Evolutionary conservation across 1,284 basidiomycete species (phyloP).

Genomic region (Cutaneotrichosporon sp.): DNA sequence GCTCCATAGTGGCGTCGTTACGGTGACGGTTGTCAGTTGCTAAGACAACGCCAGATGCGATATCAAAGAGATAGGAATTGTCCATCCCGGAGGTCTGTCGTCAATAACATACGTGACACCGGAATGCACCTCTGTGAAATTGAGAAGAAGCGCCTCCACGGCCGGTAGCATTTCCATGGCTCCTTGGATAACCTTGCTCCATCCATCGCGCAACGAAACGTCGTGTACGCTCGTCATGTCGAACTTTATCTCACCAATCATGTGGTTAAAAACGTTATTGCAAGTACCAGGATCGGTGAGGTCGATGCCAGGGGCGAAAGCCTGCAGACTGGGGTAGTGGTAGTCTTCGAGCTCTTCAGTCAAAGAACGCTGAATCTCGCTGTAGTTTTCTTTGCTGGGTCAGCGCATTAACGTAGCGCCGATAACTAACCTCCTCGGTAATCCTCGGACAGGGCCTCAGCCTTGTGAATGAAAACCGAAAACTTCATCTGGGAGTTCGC

Average conservation of each 20-base stretch:
- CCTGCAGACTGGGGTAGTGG: slow-evolving; percentile 44
- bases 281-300: slow-evolving; percentile 34
- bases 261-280: slow-evolving; percentile 35
- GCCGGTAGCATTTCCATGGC: slow-evolving; percentile 50
- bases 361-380: slow-evolving; percentile 79
- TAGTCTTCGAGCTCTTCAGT: slow-evolving; percentile 72
- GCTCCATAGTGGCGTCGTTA: slow-evolving; percentile 76
- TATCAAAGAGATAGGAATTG: slow-evolving; percentile 90
- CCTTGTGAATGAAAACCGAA: slow-evolving; percentile 95
- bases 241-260: slow-evolving; percentile 48
- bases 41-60: slow-evolving; percentile 75
- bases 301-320: slow-evolving; percentile 26
- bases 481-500: slow-evolving; percentile 74
- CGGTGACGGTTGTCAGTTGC: slow-evolving; percentile 64
- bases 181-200: slow-evolving; percentile 52
- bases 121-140: slow-evolving; percentile 41
- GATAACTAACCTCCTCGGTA: slow-evolving; percentile 72
- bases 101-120: neutral
- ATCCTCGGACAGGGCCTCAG: slow-evolving; percentile 85
- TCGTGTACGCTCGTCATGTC: slow-evolving; percentile 55
- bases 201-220: slow-evolving; percentile 53
- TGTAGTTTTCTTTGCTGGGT: slow-evolving; percentile 64
- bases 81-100: slow-evolving; percentile 76
- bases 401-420: neutral
- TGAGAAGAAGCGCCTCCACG: slow-evolving; percentile 50